Percentiles rank a stretch among this genome's conserved stretches.
phyloP scores from a whole-genome alignment of 208 protist genomes.

The Trypanosoma brucei region DNA sequence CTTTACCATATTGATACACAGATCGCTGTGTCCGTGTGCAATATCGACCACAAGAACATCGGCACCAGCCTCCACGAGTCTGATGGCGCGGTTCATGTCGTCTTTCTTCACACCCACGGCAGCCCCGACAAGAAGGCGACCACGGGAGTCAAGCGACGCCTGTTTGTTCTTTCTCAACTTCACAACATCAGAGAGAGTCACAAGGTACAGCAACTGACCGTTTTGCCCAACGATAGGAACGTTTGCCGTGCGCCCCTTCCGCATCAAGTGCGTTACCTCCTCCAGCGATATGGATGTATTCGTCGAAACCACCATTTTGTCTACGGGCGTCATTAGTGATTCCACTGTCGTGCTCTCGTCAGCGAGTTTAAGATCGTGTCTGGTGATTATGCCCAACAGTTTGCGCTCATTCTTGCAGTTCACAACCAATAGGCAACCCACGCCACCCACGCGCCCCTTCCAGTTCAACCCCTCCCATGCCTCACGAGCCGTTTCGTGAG shows the following conservation, averaged over 20 bases:
- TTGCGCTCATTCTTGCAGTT: conserved; percentile 31
- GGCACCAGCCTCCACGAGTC: conserved; percentile 63
- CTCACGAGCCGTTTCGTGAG: conserved; percentile 49
- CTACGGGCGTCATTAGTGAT: conserved; percentile 68
- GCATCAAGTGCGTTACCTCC: conserved; percentile 69
- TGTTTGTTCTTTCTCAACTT: conserved; percentile 69
- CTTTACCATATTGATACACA: conserved; percentile 83
- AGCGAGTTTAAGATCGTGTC: conserved; percentile 70
- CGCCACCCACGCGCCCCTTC: conserved; percentile 67
- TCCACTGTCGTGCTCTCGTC: conserved; percentile 29
- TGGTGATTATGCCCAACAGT: conserved; percentile 64
- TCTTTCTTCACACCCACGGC: conserved; percentile 83
- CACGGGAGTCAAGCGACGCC: conserved; percentile 67
- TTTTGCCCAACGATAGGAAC: conserved; percentile 60
- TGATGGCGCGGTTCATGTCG: conserved; percentile 55
- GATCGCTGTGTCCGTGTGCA: conserved; percentile 85
- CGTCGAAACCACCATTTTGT: conserved; percentile 38
- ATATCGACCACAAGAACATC: conserved; percentile 91
- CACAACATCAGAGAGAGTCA: conserved; percentile 78
- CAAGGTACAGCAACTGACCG: conserved; percentile 66
- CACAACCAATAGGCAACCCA: conserved; percentile 79
- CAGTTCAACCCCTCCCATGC: conserved; percentile 65
- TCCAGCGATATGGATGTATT: conserved; percentile 59
- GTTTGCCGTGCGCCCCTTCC: conserved; percentile 45
- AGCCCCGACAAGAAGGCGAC: conserved; percentile 78